These are phyloP conservation scores for Phytophthora sansomeana DNA, from an alignment of 352 stramenopile species.

Conservation along the genomic window DNA sequence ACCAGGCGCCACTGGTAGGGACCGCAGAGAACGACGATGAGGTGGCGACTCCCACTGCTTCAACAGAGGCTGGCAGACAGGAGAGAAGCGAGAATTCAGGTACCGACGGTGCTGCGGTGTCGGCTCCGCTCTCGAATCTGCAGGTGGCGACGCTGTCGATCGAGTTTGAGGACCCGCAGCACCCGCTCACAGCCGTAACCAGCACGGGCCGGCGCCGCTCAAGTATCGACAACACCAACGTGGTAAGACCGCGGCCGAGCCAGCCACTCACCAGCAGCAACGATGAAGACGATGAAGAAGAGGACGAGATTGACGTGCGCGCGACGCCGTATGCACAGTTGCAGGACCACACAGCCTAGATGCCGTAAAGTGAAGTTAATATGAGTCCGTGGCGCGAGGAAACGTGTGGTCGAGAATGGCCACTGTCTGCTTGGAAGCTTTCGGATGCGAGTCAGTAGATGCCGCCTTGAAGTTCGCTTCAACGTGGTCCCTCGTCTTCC, in stretches of 20 bases:
- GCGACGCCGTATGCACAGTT: conserved; percentile 29
- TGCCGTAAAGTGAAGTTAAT: conserved; percentile 30
- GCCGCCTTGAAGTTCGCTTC: conserved; percentile 23
- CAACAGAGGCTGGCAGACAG: background rate
- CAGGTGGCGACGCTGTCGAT: conserved; percentile 35
- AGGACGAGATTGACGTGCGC: conserved; percentile 18
- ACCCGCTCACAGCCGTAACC: conserved; percentile 37
- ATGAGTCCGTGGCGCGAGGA: conserved; percentile 29
- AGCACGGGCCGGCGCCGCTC: conserved; percentile 34
- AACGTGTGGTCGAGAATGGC: conserved; percentile 16
- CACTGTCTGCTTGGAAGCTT: background rate
- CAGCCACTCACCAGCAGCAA: conserved; percentile 16
- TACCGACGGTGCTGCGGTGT: background rate
- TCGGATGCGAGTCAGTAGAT: conserved; percentile 7
- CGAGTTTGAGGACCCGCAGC: conserved; percentile 43
- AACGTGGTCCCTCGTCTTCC: conserved; percentile 23
- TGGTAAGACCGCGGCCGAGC: conserved; percentile 24
- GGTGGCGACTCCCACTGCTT: conserved; percentile 4
- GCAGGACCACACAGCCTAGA: conserved; percentile 21
- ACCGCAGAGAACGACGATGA: background rate
- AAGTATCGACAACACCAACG: conserved; percentile 36
- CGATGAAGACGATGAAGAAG: conserved; percentile 27
- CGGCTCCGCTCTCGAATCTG: conserved; percentile 18
- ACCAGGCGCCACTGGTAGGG: conserved; percentile 25
- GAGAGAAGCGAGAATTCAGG: too few relatives aligned